Evolutionary conservation across 2,329 filamentous ascomycete species (phyloP).

Genomic region (Penicillium sp.): DNA sequence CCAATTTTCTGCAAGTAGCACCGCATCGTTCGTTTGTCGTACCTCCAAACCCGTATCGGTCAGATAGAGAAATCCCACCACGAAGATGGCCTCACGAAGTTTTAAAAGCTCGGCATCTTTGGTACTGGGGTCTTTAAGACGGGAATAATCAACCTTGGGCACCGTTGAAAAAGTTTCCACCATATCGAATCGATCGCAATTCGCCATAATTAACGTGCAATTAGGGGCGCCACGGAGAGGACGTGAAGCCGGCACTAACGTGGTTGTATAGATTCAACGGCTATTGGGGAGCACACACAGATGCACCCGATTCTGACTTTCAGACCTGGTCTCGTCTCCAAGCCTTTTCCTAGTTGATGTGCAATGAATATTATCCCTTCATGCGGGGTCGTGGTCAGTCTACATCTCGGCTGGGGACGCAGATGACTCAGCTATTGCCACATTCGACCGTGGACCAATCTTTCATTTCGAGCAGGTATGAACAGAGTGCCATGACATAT

Average conservation of each 20-base stretch:
- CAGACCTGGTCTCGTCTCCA: too few relatives aligned
- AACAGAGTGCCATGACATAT: background rate
- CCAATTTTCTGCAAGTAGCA: background rate
- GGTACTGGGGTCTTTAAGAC: slow-evolving; percentile 23
- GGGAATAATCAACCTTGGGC: slow-evolving; percentile 30
- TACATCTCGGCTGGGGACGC: background rate
- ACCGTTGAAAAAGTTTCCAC: slow-evolving; percentile 29
- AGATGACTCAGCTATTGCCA: background rate
- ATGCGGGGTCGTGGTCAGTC: background rate
- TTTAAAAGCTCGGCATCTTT: slow-evolving; percentile 24
- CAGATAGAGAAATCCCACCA: slow-evolving; percentile 37
- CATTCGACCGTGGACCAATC: background rate
- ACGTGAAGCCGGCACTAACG: background rate
- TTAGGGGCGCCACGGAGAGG: background rate
- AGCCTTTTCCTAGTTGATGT: background rate
- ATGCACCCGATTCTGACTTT: background rate
- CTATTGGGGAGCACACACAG: background rate
- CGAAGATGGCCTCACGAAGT: slow-evolving; percentile 34
- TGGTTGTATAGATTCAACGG: background rate
- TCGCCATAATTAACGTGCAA: too few relatives aligned
- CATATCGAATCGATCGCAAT: slow-evolving; percentile 12
- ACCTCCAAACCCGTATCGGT: slow-evolving; percentile 37
- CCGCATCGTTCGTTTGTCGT: background rate
- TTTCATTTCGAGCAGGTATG: background rate
- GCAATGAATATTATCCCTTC: background rate